A percentile compares a stretch with the other conserved stretches of the same genome.
Evolutionary conservation across 805 yeast species (phyloP).

Genomic region (Candida sakaeoensis): DNA sequence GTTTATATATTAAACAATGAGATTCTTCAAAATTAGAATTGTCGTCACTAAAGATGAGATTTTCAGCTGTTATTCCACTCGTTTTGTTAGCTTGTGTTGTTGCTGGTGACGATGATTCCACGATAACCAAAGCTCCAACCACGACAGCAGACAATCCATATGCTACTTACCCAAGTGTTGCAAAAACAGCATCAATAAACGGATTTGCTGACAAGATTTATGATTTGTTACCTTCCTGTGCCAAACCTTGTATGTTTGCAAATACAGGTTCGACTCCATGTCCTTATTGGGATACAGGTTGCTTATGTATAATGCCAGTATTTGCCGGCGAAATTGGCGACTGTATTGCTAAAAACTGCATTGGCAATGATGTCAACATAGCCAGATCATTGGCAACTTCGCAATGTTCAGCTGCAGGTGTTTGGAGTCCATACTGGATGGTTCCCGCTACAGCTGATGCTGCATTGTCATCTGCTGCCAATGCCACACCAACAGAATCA

Average conservation of each 20-base stretch:
- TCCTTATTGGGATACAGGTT: constrained; percentile 43
- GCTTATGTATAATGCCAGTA: constrained; percentile 39
- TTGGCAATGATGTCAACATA: constrained; percentile 24
- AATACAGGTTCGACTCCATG: constrained; percentile 43
- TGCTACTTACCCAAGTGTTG: constrained; percentile 32
- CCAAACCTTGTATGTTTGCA: constrained; percentile 29
- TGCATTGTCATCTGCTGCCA: constrained; percentile 20
- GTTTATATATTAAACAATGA: constrained; percentile 1
- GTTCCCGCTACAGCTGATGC: constrained; percentile 13
- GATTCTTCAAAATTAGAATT: neutral
- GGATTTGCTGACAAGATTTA: constrained; percentile 25
- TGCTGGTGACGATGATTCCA: neutral
- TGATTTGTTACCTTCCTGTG: constrained; percentile 40
- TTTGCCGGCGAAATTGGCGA: constrained; percentile 31
- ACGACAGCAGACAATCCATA: constrained; percentile 7
- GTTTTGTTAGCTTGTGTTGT: constrained; percentile 3
- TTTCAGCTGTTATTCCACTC: constrained; percentile 6
- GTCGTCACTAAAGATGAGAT: constrained; percentile 2
- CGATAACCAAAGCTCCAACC: constrained; percentile 1
- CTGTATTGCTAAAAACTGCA: constrained; percentile 36
- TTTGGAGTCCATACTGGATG: constrained; percentile 28
- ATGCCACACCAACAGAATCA: constrained; percentile 13
- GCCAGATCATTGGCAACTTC: constrained; percentile 28
- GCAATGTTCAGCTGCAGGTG: constrained; percentile 22
- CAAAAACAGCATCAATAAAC: constrained; percentile 44